phyloP scores from a whole-genome alignment of 108 stramenopile genomes.

The Nitzschia palea region DNA sequence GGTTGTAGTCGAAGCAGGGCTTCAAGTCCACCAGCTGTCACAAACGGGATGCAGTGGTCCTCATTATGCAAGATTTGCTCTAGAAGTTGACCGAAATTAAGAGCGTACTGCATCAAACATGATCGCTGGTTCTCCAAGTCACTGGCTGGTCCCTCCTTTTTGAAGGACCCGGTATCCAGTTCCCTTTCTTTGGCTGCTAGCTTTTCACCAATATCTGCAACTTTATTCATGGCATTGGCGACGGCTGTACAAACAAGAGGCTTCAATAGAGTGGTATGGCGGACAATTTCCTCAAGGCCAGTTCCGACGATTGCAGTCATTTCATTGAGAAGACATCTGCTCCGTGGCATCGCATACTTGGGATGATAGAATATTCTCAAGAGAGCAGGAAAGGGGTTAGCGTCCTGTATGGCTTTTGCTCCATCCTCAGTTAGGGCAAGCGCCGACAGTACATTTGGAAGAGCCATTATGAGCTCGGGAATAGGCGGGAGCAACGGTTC shows the following conservation, averaged over 20 bases:
- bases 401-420: conserved; percentile 62
- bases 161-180: neutral
- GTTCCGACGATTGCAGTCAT: conserved; percentile 84
- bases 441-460: conserved; percentile 88
- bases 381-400: conserved; percentile 85
- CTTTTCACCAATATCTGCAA: conserved; percentile 57
- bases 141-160: neutral
- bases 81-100: conserved; percentile 84
- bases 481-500: conserved; percentile 64
- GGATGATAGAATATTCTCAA: conserved; percentile 76
- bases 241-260: conserved; percentile 63
- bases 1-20: conserved; percentile 68
- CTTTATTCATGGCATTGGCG: conserved; percentile 65
- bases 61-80: conserved; percentile 85
- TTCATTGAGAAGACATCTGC: conserved; percentile 84
- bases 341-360: conserved; percentile 86
- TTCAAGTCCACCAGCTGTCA: conserved; percentile 75
- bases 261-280: conserved; percentile 78
- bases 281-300: conserved; percentile 92
- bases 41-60: conserved; percentile 78
- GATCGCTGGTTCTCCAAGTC: conserved; percentile 65
- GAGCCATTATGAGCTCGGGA: conserved; percentile 86
- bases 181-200: conserved; percentile 41
- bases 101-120: conserved; percentile 79
- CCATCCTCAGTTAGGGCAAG: conserved; percentile 88